Evolutionary conservation across 78 protist genomes (phyloP), one percentile per base, ranked within the genome.

Genomic region (Dictyostelium brefeldianum): DNA sequence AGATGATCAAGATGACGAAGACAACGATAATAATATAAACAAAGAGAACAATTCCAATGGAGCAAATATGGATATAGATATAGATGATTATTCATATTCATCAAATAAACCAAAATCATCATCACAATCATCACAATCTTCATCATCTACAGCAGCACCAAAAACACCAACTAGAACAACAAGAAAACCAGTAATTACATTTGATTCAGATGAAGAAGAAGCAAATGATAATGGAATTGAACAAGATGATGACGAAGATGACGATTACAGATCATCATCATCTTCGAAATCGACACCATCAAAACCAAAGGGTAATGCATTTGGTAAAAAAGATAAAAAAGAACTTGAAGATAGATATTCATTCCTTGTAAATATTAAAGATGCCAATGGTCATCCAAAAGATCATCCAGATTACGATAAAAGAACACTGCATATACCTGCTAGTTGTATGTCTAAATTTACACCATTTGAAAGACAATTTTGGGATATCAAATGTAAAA

Each of bases 391-490:
- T 5, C 47, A 89, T 10, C 11, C 31, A 18, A 79, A 70, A 29
- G 93, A 69, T 14, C 85, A 96, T 15, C 91, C 92, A 18, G 95
- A 69, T 14, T 97, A 94, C 50, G 96, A 97, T 78, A 79, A 89
- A 46, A 29, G 75, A 27, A 96, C 98, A n/a, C 78, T 97, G 5
- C 80, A 75, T 25, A 83, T 97, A 1, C 97, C 98, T 9, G 29
- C n/a, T 7, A 4, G 4, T 18, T 47, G 10, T 4, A 5, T 29
- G 31, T 29, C 36, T 15, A 27, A 8, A 20, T 85, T 97, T 20
- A 57, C 97, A 6, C 78, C 89, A 65, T 97, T 97, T 25, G 99
- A 98, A 79, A 46, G 81, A 48, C 99, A 98, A 62, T 98, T 81
- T 80, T 98, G 99, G 99, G 95, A 83, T 36, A 96, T 97, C 48